phyloP scores from a whole-genome alignment of 495 filamentous ascomycete species.

The Aspergillus leporis region DNA sequence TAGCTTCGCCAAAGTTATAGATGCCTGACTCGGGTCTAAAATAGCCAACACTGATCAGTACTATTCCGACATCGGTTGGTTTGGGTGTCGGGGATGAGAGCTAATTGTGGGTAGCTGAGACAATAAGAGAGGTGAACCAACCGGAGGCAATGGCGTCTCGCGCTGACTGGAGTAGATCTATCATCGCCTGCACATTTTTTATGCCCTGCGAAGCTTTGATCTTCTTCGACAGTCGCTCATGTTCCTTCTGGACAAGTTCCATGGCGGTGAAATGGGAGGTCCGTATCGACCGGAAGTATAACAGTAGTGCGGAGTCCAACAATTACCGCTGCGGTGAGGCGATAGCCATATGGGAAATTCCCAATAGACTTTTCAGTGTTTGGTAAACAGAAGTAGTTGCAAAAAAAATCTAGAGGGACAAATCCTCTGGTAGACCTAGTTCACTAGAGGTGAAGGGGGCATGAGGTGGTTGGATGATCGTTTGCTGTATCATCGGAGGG shows the following conservation, averaged over 20 bases:
- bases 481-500: conserved; percentile 3
- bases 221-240: conserved; percentile 66
- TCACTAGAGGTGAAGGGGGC: not conserved
- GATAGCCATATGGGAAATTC: conserved; percentile 20
- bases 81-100: not conserved
- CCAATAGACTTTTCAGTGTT: not conserved
- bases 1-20: conserved; percentile 73
- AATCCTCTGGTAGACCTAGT: not conserved
- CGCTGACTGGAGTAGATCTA: conserved; percentile 72
- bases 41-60: conserved; percentile 19
- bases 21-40: conserved; percentile 67
- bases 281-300: not conserved
- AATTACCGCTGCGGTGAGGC: conserved; percentile 27
- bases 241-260: conserved; percentile 73
- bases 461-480: not conserved
- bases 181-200: conserved; percentile 75
- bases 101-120: conserved; percentile 3
- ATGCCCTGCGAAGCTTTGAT: conserved; percentile 69
- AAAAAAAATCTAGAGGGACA: not conserved
- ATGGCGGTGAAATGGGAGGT: conserved; percentile 44
- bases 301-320: conserved; percentile 19
- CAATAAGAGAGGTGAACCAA: conserved; percentile 35
- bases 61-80: not conserved
- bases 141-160: conserved; percentile 67
- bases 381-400: too few species aligned